Base-by-base conservation (phyloP, 495 filamentous ascomycete species). In the Penicillium waksmanii region DNA sequence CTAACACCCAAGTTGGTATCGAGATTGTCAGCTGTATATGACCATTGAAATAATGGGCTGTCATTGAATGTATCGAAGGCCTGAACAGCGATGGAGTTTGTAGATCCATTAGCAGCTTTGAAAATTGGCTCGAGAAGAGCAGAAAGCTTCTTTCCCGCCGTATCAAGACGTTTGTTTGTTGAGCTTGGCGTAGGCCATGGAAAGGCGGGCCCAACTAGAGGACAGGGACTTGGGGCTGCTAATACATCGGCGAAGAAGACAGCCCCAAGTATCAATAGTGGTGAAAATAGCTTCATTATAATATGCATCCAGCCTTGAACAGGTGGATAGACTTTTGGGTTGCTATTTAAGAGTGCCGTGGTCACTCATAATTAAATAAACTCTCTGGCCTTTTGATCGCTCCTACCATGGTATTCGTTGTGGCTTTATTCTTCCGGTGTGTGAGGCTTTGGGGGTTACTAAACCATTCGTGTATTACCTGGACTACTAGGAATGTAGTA, bases 1-100 rank as follows among this genome's bases (percentile, higher is more conserved):
- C 51, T 57, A 19, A 65, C 62, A 12, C 62, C 62, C 11, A 58
- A 36, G 2, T 51, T 59, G 18, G 61, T 48, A 51, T 63, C 51
- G 4, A 63, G 51, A 5, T 51, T 43, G 1, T 34, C 11, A 13
- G 44, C 51, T 13, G 61, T 63, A 19, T 55, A 55, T 17, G 43
- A 42, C 23, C 49, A 44, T 21, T 35, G 33, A 18, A 59, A 23
- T 36, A 63, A 35, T 19, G 61, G 46, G 5, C n/a, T 25, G 10
- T 51, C 12, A 19, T 58, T 12, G 18, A 8, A 31, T 12, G 35
- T 44, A 19, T 55, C 51, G 27, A 63, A 63, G 4, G 59, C 54
- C 18, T 63, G 61, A 17, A 63, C 6, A 11, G 61, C 54, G 11
- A 63, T 50, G 8, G 61, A 59, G 12, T 51, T 49, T 13, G 31